Percentiles rank a stretch among this genome's conserved stretches.
These are phyloP conservation scores for Mucuna pruriens DNA, from an alignment of 306 rosid species.

Conservation along the genomic window DNA sequence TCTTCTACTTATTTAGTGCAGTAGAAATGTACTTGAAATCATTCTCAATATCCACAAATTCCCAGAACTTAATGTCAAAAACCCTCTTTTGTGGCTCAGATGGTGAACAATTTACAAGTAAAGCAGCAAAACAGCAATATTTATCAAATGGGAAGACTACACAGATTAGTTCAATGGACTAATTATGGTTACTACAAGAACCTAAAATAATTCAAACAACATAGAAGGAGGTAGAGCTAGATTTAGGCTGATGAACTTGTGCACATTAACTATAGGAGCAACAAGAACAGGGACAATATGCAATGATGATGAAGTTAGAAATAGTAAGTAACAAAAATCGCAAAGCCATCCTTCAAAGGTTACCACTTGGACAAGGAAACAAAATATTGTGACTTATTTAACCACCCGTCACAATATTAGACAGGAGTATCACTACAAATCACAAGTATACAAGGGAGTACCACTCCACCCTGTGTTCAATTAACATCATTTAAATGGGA, in stretches of 20 bases:
- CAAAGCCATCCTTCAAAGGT: slow-evolving; percentile 18
- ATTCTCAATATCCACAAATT: not conserved
- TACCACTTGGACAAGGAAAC: slow-evolving; percentile 29
- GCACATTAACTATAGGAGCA: slow-evolving; percentile 8
- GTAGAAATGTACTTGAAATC: not conserved
- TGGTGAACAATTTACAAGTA: not conserved
- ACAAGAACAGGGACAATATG: not conserved
- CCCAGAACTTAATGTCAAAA: not conserved
- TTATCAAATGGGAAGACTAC: slow-evolving; percentile 11
- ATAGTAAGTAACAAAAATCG: not conserved
- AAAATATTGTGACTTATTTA: not conserved
- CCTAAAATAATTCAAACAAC: slow-evolving; percentile 14
- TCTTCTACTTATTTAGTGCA: slow-evolving; percentile 18
- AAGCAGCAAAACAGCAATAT: not conserved
- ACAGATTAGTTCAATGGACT: not conserved
- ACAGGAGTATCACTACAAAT: slow-evolving; percentile 12
- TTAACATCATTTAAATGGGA: slow-evolving; percentile 24
- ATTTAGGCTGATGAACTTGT: slow-evolving; percentile 7
- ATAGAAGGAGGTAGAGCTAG: slow-evolving; percentile 9
- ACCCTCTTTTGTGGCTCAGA: not conserved
- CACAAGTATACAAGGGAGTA: not conserved
- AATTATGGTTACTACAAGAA: slow-evolving; percentile 19
- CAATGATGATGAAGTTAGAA: slow-evolving; percentile 13
- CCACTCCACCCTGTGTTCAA: not conserved
- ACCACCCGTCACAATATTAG: slow-evolving; percentile 18